These are phyloP conservation scores for Trichoderma pleuroti DNA, from an alignment of 2,329 filamentous ascomycete species.

Conservation along the genomic window DNA sequence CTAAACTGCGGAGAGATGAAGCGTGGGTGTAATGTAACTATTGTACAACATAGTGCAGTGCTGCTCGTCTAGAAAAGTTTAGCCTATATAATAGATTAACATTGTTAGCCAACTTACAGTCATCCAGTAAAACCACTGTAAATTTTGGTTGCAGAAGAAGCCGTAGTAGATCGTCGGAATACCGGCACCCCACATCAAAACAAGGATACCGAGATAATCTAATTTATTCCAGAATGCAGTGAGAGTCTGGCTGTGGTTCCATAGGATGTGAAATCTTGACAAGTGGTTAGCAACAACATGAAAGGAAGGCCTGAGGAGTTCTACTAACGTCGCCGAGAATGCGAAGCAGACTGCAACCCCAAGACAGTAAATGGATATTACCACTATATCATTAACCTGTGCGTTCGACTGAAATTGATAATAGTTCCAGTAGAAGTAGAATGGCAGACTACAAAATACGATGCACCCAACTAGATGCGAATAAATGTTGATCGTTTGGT, in stretches of 20 bases:
- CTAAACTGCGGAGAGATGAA: constrained; percentile 20
- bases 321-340: constrained; percentile 22
- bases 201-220: constrained; percentile 22
- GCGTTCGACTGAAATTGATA: neutral
- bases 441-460: neutral
- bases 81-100: neutral
- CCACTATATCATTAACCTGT: constrained; percentile 13
- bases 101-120: neutral
- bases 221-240: constrained; percentile 18
- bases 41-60: neutral
- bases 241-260: constrained; percentile 15
- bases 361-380: constrained; percentile 21
- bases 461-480: constrained; percentile 20
- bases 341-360: constrained; percentile 23
- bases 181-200: constrained; percentile 21
- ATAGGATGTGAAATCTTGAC: neutral
- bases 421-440: neutral
- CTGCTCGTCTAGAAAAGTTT: neutral
- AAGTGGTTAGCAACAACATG: neutral
- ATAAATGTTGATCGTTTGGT: constrained; percentile 19
- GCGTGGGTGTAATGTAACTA: constrained; percentile 18
- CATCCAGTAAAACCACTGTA: constrained; percentile 21
- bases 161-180: constrained; percentile 23
- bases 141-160: constrained; percentile 21
- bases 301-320: neutral